These are phyloP conservation scores for Penstemon davidsonii DNA, from an alignment of 257 asterid genomes.

Conservation along the genomic window DNA sequence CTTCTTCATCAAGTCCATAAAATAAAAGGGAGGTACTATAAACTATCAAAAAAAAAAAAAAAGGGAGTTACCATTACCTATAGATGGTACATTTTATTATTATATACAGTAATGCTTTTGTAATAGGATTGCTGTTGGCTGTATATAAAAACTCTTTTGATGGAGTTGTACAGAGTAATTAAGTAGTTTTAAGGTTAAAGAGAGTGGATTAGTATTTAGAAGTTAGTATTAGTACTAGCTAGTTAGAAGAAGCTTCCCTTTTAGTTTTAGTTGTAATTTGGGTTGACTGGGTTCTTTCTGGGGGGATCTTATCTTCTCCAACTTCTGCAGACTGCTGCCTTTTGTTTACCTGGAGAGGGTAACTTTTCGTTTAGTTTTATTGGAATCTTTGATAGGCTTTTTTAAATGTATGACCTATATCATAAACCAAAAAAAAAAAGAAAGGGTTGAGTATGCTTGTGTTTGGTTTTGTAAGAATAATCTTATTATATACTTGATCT, in stretches of 20 bases:
- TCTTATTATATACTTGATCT: not conserved
- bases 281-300: conserved; percentile 37
- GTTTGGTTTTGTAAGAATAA: conserved; percentile 33
- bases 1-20: conserved; percentile 69
- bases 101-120: conserved; percentile 26
- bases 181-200: conserved; percentile 30
- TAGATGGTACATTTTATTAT: conserved; percentile 36
- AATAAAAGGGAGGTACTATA: conserved; percentile 18
- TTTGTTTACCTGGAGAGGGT: conserved; percentile 31
- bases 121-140: conserved; percentile 44
- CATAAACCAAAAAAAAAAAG: conserved; percentile 13
- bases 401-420: conserved; percentile 33
- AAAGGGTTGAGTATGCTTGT: conserved; percentile 31
- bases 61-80: too few relatives aligned
- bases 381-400: conserved; percentile 42
- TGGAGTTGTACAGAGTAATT: conserved; percentile 68
- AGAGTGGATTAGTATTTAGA: conserved; percentile 26
- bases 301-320: conserved; percentile 28
- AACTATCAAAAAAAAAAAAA: not conserved
- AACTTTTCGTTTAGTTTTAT: conserved; percentile 46
- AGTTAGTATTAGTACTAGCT: conserved; percentile 33
- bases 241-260: conserved; percentile 43
- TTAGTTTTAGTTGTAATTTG: conserved; percentile 36
- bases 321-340: conserved; percentile 31
- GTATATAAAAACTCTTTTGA: conserved; percentile 46